These are phyloP conservation scores for Mucor piriformis DNA, from an alignment of 371 early-diverging fungal species.

Conservation along the genomic window DNA sequence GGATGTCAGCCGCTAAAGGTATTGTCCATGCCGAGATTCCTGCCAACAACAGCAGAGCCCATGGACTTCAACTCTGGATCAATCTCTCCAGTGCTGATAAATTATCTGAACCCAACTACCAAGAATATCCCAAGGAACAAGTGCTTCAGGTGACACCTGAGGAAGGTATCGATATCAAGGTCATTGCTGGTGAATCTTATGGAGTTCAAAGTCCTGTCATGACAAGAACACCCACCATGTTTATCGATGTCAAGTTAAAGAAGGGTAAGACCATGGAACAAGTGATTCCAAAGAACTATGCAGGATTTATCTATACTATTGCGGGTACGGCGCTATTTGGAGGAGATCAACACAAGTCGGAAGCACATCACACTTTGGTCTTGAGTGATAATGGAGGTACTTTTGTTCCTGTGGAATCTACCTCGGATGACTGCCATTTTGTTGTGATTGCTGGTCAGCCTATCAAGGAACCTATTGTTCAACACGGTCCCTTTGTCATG, in stretches of 20 bases:
- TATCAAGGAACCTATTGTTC: constrained; percentile 57
- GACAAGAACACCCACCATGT: constrained; percentile 71
- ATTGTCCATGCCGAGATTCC: constrained; percentile 84
- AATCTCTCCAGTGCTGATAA: constrained; percentile 82
- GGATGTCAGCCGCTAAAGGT: constrained; percentile 80
- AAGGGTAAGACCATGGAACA: constrained; percentile 55
- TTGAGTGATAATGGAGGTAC: constrained; percentile 49
- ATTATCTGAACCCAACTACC: constrained; percentile 74
- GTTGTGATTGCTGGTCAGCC: constrained; percentile 67
- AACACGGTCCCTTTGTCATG: constrained; percentile 66
- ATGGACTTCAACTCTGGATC: constrained; percentile 85
- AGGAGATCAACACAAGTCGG: constrained; percentile 42
- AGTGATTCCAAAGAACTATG: constrained; percentile 57
- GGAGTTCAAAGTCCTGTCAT: constrained; percentile 60
- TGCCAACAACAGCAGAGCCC: constrained; percentile 33
- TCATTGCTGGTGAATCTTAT: constrained; percentile 74
- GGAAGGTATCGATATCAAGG: constrained; percentile 64
- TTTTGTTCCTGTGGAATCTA: constrained; percentile 43
- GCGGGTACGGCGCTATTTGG: constrained; percentile 60
- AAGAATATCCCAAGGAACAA: constrained; percentile 64
- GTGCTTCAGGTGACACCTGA: constrained; percentile 58
- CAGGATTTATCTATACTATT: constrained; percentile 70
- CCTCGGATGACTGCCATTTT: constrained; percentile 56
- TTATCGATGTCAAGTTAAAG: constrained; percentile 67
- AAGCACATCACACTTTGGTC: constrained; percentile 57